These are phyloP conservation scores for Paraphoma chrysanthemicola DNA, from an alignment of 2,329 filamentous ascomycete genomes.

Conservation along the genomic window DNA sequence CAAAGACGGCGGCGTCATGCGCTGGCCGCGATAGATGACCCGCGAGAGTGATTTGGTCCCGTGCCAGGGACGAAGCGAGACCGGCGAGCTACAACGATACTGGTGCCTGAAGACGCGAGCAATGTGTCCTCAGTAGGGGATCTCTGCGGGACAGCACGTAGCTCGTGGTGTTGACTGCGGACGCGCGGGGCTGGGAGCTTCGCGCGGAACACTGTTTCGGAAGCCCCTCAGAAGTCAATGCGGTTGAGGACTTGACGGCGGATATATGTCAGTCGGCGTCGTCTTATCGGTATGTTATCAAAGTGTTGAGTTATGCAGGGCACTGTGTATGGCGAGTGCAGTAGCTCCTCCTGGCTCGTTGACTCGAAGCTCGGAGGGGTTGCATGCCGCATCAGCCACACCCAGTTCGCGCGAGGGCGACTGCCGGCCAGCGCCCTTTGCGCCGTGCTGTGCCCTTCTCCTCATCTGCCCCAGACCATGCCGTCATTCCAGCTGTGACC, in stretches of 20 bases:
- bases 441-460: constrained; percentile 10
- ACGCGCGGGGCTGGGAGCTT: constrained; percentile 25
- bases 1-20: constrained; percentile 36
- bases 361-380: constrained; percentile 1
- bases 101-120: constrained; percentile 20
- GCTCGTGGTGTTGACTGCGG: constrained; percentile 13
- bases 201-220: constrained; percentile 14
- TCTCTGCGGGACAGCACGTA: constrained; percentile 7
- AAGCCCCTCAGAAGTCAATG: constrained; percentile 27
- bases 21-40: constrained; percentile 4
- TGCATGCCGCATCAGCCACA: not conserved
- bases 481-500: too few species aligned
- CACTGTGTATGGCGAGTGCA: constrained; percentile 12
- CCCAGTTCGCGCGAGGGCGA: constrained; percentile 7
- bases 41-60: constrained; percentile 10
- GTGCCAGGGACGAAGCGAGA: constrained; percentile 16
- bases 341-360: constrained; percentile 10
- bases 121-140: constrained; percentile 11
- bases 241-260: not conserved
- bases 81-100: constrained; percentile 5
- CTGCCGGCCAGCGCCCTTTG: constrained; percentile 10
- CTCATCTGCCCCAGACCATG: not conserved
- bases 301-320: constrained; percentile 25
- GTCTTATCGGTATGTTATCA: constrained; percentile 8
- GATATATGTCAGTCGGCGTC: not conserved